Percentiles rank a stretch among this genome's conserved stretches.
phyloP scores from a whole-genome alignment of 441 rosid genomes.

The Isatis lusitanica region DNA sequence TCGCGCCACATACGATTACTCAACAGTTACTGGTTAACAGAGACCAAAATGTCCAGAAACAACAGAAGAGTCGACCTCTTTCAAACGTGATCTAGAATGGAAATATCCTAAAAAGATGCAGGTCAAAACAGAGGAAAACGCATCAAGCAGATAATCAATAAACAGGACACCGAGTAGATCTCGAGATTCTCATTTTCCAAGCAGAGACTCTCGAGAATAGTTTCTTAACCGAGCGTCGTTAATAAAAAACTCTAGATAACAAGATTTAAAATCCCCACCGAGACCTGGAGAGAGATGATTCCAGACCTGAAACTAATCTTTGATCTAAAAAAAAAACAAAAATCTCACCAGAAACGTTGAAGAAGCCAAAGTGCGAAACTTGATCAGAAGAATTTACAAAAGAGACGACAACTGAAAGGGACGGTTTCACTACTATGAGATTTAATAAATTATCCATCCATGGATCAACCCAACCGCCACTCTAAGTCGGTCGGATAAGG shows the following conservation, averaged over 20 bases:
- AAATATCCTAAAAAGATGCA: background rate
- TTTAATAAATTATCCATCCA: background rate
- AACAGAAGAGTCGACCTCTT: background rate
- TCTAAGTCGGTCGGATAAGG: conserved; percentile 18
- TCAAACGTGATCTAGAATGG: background rate
- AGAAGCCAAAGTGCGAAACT: conserved; percentile 4
- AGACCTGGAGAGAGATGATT: background rate
- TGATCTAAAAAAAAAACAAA: background rate
- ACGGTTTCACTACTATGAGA: background rate
- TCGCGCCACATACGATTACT: background rate
- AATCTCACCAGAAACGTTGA: conserved; percentile 21
- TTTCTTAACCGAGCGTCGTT: background rate
- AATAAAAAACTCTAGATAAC: background rate
- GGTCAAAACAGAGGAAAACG: background rate
- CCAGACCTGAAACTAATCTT: background rate
- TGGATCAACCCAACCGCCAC: background rate
- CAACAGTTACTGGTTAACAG: conserved; percentile 8
- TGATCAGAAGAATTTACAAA: background rate
- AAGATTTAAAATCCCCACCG: background rate
- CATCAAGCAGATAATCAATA: background rate
- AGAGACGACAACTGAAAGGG: background rate
- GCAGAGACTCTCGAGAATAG: background rate
- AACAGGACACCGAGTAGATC: background rate
- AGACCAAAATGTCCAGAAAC: background rate
- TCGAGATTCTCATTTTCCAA: background rate